Percentiles rank a stretch among this genome's conserved stretches.
These are phyloP conservation scores for Favolaschia claudopus DNA, from an alignment of 768 basidiomycete species.

Conservation along the genomic window DNA sequence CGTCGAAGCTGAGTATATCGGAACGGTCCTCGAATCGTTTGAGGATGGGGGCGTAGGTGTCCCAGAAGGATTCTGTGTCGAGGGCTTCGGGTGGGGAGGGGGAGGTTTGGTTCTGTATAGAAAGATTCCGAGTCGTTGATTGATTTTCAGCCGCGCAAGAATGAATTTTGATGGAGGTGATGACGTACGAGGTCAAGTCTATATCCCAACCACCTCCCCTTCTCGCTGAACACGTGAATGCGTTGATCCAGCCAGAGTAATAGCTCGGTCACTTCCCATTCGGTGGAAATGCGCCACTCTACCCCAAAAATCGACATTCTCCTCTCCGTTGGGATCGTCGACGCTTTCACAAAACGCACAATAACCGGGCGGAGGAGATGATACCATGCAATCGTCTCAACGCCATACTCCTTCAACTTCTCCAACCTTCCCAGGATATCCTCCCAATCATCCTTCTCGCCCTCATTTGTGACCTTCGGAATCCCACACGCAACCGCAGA, in stretches of 20 bases:
- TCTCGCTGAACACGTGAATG: slow-evolving; percentile 19
- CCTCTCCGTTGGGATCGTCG: not conserved
- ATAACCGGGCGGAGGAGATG: slow-evolving; percentile 15
- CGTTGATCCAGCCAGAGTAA: slow-evolving; percentile 24
- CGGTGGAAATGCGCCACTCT: slow-evolving; percentile 18
- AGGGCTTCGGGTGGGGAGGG: not conserved
- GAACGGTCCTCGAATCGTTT: not conserved
- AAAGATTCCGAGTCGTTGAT: too few relatives aligned
- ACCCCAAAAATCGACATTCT: not conserved
- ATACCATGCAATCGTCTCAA: slow-evolving; percentile 26
- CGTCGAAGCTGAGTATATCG: not conserved
- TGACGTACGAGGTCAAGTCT: not conserved
- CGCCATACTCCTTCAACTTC: slow-evolving; percentile 27
- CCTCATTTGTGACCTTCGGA: slow-evolving; percentile 16
- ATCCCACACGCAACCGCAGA: not conserved
- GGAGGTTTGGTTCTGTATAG: not conserved
- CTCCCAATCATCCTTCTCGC: slow-evolving; percentile 30
- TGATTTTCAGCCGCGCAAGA: not conserved
- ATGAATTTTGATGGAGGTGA: not conserved
- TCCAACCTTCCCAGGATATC: slow-evolving; percentile 27
- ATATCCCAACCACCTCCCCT: slow-evolving; percentile 20
- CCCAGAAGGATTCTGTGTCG: not conserved
- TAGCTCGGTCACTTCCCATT: not conserved
- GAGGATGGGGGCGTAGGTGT: not conserved
- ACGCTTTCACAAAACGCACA: not conserved